phyloP scores from a whole-genome alignment of 306 rosid genomes.

The Trifolium subterraneum region DNA sequence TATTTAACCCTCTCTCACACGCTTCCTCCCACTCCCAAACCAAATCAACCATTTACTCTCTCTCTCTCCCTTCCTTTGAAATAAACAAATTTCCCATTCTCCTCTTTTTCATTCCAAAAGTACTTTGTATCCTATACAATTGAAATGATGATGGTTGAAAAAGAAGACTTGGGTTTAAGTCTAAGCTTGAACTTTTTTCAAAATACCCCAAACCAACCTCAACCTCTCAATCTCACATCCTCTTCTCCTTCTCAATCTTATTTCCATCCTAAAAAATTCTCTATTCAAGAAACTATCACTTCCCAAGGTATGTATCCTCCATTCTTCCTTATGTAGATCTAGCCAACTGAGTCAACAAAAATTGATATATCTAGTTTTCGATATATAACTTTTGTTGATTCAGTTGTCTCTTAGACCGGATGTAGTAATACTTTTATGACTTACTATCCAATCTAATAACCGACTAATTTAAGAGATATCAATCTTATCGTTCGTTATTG shows the following conservation, averaged over 20 bases:
- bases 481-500: no score
- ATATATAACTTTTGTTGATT: no score
- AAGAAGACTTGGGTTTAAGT: conserved; percentile 78
- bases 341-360: no score
- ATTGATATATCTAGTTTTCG: no score
- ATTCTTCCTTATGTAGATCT: conserved; percentile 41
- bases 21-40: conserved; percentile 10
- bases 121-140: background rate
- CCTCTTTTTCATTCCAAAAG: background rate
- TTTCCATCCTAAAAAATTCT: conserved; percentile 27
- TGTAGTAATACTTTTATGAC: no score
- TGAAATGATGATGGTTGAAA: conserved; percentile 49
- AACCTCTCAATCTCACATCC: conserved; percentile 55
- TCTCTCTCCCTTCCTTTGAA: background rate
- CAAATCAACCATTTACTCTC: background rate
- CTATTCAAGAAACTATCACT: conserved; percentile 50
- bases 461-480: no score
- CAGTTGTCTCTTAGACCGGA: no score
- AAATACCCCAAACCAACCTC: conserved; percentile 37
- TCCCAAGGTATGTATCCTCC: conserved; percentile 48
- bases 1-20: conserved; percentile 56
- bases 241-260: no score
- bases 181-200: conserved; percentile 67
- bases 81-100: background rate
- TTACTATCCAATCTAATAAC: no score